Conservation (phyloP, 169 alveolate species). For the Eimeria maxima region DNA sequence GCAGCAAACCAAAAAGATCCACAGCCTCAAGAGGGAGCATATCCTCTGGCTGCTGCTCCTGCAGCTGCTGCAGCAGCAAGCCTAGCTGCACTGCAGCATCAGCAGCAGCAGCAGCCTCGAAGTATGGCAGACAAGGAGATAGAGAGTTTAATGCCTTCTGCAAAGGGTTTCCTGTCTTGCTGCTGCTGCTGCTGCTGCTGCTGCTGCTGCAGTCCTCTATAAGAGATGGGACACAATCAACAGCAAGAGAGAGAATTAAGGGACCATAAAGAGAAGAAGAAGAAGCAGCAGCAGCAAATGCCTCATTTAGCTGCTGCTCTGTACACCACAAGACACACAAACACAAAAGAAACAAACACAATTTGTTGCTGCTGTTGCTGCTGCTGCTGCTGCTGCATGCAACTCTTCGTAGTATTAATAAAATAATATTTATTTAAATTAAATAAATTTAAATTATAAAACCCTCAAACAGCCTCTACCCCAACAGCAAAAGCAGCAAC, state of each 20-base stretch:
- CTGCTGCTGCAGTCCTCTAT: constrained; percentile 63
- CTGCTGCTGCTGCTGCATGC: no score
- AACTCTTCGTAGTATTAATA: no score
- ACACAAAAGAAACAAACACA: background rate
- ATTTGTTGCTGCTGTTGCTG: no score
- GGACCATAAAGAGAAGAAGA: constrained; percentile 1
- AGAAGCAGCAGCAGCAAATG: constrained; percentile 29
- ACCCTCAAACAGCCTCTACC: background rate
- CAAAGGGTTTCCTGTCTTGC: background rate
- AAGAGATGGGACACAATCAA: background rate
- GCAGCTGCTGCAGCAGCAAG: constrained; percentile 62
- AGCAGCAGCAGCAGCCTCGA: constrained; percentile 50
- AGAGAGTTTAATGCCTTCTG: background rate
- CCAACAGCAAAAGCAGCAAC: background rate
- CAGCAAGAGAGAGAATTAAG: background rate
- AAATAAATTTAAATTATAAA: background rate
- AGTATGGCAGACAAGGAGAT: constrained; percentile 10
- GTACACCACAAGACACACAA: background rate
- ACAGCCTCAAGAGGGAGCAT: constrained; percentile 42
- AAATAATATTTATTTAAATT: no score
- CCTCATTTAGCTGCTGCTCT: background rate
- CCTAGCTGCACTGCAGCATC: constrained; percentile 49
- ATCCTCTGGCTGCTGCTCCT: constrained; percentile 59
- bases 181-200: constrained; percentile 61
- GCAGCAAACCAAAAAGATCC: constrained; percentile 29